A percentile compares a stretch with the other conserved stretches of the same genome.
These are phyloP conservation scores for Sporothrix luriei DNA, from an alignment of 2,329 filamentous ascomycete genomes.

Conservation along the genomic window DNA sequence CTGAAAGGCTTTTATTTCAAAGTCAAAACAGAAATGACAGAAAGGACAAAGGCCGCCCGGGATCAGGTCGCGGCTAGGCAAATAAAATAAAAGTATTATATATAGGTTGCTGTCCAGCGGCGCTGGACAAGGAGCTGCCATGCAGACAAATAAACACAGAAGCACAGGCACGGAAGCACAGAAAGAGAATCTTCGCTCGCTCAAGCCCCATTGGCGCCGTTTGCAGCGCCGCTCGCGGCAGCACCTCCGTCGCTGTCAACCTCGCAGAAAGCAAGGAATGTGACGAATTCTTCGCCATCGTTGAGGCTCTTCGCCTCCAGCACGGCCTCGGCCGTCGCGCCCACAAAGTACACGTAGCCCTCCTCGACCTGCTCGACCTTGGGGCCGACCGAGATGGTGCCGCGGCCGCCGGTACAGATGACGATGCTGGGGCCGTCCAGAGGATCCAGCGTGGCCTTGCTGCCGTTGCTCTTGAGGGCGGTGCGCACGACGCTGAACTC, in stretches of 20 bases:
- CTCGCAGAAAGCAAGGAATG: slow-evolving; percentile 94
- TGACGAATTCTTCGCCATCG: slow-evolving; percentile 72
- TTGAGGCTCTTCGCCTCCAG: slow-evolving; percentile 65
- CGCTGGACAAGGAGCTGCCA: neutral
- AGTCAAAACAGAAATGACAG: neutral
- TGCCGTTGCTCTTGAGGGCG: slow-evolving; percentile 67
- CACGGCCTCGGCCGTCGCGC: slow-evolving; percentile 80
- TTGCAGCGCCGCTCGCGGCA: slow-evolving; percentile 40
- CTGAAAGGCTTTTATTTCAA: neutral
- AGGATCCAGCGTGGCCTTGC: slow-evolving; percentile 85
- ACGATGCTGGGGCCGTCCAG: slow-evolving; percentile 89
- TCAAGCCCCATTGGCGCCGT: slow-evolving; percentile 39
- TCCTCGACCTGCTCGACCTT: slow-evolving; percentile 74
- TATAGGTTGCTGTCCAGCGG: neutral
- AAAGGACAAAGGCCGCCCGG: neutral
- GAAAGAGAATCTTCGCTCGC: neutral
- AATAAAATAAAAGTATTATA: neutral
- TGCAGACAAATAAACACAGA: neutral
- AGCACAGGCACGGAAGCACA: neutral
- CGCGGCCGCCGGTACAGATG: slow-evolving; percentile 82
- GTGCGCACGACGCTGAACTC: slow-evolving; percentile 91
- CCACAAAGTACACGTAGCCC: slow-evolving; percentile 81
- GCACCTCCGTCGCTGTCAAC: slow-evolving; percentile 54
- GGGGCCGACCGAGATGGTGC: slow-evolving; percentile 80
- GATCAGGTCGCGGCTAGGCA: neutral